Conservation (phyloP, 208 protist genomes). For the Acanthamoeba lenticulata region DNA sequence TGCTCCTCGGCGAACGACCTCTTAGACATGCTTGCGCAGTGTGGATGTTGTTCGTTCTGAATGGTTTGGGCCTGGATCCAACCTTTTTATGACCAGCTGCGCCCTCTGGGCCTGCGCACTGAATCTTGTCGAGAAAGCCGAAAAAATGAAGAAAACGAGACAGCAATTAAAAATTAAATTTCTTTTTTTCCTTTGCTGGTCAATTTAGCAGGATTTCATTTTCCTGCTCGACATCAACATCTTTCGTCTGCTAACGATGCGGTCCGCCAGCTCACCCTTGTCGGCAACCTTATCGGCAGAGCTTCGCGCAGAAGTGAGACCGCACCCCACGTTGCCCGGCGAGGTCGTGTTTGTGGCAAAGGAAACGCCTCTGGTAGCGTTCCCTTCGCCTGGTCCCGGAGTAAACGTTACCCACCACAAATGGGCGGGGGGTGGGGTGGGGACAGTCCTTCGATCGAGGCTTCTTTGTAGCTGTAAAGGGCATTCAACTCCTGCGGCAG, state of each 20-base stretch:
- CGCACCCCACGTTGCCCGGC: not conserved
- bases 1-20: not conserved
- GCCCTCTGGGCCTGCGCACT: no score
- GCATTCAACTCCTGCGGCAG: conserved; percentile 73
- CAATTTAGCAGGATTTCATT: not conserved
- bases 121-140: not conserved
- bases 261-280: no score
- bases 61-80: no score
- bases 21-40: not conserved
- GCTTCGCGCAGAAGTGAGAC: not conserved
- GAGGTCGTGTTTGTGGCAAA: not conserved
- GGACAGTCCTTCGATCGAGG: conserved; percentile 76
- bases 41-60: not conserved
- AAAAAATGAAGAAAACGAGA: not conserved
- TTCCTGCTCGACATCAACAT: not conserved
- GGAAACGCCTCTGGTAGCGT: not conserved
- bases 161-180: not conserved
- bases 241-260: no score
- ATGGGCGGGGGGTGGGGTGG: not conserved
- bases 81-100: no score
- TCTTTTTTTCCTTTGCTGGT: not conserved
- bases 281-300: not conserved
- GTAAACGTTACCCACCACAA: not conserved
- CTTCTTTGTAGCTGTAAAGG: conserved; percentile 74
- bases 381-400: not conserved